phyloP scores from a whole-genome alignment of 163 green algal genomes.

The Prototheca stagnorum region DNA sequence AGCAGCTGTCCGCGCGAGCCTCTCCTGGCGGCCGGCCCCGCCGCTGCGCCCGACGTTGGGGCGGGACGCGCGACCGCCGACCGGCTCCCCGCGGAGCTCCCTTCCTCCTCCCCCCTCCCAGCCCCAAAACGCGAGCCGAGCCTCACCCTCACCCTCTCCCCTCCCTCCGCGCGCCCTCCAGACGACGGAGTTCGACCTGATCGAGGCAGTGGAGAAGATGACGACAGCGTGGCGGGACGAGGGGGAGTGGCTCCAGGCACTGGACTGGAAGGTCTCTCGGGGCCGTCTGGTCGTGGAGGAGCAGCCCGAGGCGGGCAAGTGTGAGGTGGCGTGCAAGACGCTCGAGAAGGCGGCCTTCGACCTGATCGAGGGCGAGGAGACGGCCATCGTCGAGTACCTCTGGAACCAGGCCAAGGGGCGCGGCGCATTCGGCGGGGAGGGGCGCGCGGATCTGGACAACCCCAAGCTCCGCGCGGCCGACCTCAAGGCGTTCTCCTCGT shows the following conservation, averaged over 20 bases:
- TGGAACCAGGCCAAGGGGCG: too few relatives aligned
- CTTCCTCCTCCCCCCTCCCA: too few relatives aligned
- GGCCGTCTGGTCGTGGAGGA: background rate
- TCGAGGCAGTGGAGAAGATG: slow-evolving; percentile 34
- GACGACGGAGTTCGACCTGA: slow-evolving; percentile 23
- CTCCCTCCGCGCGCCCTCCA: too few relatives aligned
- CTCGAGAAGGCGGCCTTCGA: slow-evolving; percentile 21
- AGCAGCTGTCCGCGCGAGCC: too few relatives aligned
- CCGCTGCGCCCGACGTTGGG: too few relatives aligned
- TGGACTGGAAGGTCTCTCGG: background rate
- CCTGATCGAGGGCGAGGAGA: slow-evolving; percentile 27
- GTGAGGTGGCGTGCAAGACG: slow-evolving; percentile 32
- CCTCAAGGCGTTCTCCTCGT: slow-evolving; percentile 17
- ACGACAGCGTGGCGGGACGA: slow-evolving; percentile 19
- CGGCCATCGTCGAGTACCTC: slow-evolving; percentile 35
- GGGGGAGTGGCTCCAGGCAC: slow-evolving; percentile 29
- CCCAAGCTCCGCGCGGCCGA: background rate
- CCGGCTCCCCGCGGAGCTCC: too few relatives aligned
- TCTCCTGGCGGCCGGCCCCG: too few relatives aligned
- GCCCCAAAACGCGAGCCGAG: too few relatives aligned
- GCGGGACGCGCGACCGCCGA: too few relatives aligned
- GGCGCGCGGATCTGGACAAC: too few relatives aligned
- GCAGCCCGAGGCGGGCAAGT: slow-evolving; percentile 13
- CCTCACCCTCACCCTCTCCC: too few relatives aligned
- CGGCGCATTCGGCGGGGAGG: too few relatives aligned